Evolutionary conservation across 2,329 filamentous ascomycete genomes (phyloP).

Genomic region (Penicillium polonicum): DNA sequence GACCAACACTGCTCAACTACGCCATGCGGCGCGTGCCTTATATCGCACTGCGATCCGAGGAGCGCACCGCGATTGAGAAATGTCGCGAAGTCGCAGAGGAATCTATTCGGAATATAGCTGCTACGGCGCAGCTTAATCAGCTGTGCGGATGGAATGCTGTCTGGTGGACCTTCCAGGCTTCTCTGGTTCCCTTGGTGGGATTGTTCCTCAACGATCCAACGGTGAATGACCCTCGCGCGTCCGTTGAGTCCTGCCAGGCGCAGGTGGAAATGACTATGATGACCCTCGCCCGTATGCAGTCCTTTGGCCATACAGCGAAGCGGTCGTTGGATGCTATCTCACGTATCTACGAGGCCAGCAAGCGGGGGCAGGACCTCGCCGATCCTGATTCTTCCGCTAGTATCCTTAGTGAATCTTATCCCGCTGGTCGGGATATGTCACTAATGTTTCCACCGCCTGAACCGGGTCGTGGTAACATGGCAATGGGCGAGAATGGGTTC

Average conservation of each 20-base stretch:
- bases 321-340: slow-evolving; percentile 63
- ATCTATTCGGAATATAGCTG: slow-evolving; percentile 70
- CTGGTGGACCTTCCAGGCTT: slow-evolving; percentile 78
- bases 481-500: slow-evolving; percentile 24
- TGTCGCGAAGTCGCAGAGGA: slow-evolving; percentile 68
- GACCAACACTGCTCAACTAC: slow-evolving; percentile 68
- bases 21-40: slow-evolving; percentile 55
- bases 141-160: slow-evolving; percentile 79
- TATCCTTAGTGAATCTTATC: slow-evolving; percentile 13
- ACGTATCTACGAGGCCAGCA: slow-evolving; percentile 61
- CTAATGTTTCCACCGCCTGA: slow-evolving; percentile 20
- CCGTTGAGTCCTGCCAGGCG: slow-evolving; percentile 51
- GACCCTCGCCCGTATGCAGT: slow-evolving; percentile 53
- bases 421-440: slow-evolving; percentile 19
- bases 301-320: slow-evolving; percentile 64
- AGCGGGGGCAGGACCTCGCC: slow-evolving; percentile 26
- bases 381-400: slow-evolving; percentile 11
- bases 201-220: slow-evolving; percentile 55
- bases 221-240: slow-evolving; percentile 60
- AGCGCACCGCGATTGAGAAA: slow-evolving; percentile 65
- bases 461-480: slow-evolving; percentile 17
- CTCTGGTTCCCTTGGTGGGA: slow-evolving; percentile 73
- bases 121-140: slow-evolving; percentile 69
- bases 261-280: slow-evolving; percentile 53
- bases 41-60: slow-evolving; percentile 56